Percentiles rank a stretch among this genome's conserved stretches.
phyloP scores from a whole-genome alignment of 2,329 filamentous ascomycete genomes.

The Chrysosporium keratinophilum region DNA sequence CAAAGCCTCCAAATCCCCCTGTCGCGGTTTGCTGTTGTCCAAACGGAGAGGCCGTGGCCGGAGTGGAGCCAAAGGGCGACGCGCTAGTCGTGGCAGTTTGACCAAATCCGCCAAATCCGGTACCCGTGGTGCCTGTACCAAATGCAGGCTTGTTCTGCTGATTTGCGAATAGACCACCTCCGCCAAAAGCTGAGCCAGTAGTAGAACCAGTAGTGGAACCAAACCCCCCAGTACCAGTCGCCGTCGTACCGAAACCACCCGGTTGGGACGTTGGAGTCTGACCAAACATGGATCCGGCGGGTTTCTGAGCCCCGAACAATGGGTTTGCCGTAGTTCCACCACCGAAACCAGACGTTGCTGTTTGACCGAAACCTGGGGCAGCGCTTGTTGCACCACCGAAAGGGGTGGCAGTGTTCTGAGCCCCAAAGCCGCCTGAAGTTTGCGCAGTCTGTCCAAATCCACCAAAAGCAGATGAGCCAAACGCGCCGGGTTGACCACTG shows the following conservation, averaged over 20 bases:
- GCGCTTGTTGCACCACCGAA: conserved; percentile 32
- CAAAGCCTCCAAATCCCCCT: conserved; percentile 38
- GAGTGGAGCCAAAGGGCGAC: conserved; percentile 33
- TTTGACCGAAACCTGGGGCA: conserved; percentile 37
- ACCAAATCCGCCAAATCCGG: conserved; percentile 31
- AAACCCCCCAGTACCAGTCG: conserved; percentile 28
- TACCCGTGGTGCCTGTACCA: conserved; percentile 21
- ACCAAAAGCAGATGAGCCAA: conserved; percentile 56
- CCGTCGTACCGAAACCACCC: conserved; percentile 34
- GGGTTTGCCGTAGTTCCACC: conserved; percentile 26
- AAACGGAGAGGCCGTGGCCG: conserved; percentile 36
- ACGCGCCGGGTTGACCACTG: conserved; percentile 69
- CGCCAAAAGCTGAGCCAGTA: conserved; percentile 21
- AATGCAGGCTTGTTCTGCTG: conserved; percentile 32
- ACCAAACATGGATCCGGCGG: conserved; percentile 32
- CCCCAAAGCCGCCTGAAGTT: conserved; percentile 35
- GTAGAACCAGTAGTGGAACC: conserved; percentile 22
- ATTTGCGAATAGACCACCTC: conserved; percentile 36
- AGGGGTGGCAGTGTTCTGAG: conserved; percentile 30
- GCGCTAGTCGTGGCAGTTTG: conserved; percentile 29
- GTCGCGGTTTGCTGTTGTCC: conserved; percentile 31
- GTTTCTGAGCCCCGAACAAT: conserved; percentile 38
- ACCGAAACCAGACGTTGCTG: conserved; percentile 30
- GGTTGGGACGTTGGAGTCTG: conserved; percentile 26
- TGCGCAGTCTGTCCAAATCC: conserved; percentile 37